Evolutionary conservation across 2,329 filamentous ascomycete genomes (phyloP).

Genomic region (Penicillium sp.): DNA sequence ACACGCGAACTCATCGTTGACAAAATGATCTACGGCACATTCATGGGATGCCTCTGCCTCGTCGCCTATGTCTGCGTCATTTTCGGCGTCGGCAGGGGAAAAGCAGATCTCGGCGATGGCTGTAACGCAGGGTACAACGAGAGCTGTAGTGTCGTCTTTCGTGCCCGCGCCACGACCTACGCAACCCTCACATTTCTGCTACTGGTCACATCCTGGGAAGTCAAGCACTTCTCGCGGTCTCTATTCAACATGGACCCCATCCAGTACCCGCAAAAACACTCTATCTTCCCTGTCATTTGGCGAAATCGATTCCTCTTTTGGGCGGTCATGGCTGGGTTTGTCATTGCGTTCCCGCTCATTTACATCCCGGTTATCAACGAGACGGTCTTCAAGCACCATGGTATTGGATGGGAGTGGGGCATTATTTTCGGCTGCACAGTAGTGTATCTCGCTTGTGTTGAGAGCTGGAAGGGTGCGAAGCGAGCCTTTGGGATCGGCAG

Average conservation of each 20-base stretch:
- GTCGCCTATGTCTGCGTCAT: constrained; percentile 37
- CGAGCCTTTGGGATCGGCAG: constrained; percentile 38
- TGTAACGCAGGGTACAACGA: constrained; percentile 50
- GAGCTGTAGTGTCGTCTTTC: constrained; percentile 53
- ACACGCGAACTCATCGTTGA: constrained; percentile 39
- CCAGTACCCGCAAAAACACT: constrained; percentile 55
- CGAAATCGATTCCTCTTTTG: constrained; percentile 66
- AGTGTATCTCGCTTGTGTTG: constrained; percentile 57
- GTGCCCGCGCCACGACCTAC: constrained; percentile 67
- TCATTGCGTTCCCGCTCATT: constrained; percentile 53
- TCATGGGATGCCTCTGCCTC: constrained; percentile 45
- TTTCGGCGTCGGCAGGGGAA: constrained; percentile 34
- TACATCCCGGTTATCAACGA: constrained; percentile 64
- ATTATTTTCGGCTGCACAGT: constrained; percentile 54
- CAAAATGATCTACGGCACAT: constrained; percentile 40
- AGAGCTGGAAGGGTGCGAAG: constrained; percentile 62
- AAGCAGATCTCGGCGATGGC: constrained; percentile 48
- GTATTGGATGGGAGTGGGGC: constrained; percentile 63
- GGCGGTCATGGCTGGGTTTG: constrained; percentile 53
- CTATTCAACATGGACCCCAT: constrained; percentile 59
- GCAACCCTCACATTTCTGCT: constrained; percentile 69
- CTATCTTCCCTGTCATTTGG: constrained; percentile 61
- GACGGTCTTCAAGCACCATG: constrained; percentile 58
- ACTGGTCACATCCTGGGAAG: constrained; percentile 72
- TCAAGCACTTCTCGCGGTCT: constrained; percentile 65